Percentiles rank a stretch among this genome's conserved stretches.
Conservation (phyloP, 148 eudicot species). For the Chenopodium quinoa region DNA sequence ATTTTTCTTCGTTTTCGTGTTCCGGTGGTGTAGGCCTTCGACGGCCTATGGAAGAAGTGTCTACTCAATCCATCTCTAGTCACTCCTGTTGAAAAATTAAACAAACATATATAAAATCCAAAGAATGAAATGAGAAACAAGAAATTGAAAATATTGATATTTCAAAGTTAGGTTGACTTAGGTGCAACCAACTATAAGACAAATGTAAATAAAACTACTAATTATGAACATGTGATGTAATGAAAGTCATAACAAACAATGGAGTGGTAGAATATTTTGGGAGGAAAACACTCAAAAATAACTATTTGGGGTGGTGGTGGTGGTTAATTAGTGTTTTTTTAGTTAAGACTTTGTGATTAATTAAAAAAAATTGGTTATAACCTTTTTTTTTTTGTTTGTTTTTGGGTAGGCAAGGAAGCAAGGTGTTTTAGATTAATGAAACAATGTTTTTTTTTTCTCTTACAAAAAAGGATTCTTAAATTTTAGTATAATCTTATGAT, state of each 20-base stretch:
- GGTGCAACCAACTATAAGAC: slow-evolving; percentile 62
- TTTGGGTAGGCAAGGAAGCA: background rate
- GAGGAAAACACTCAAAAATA: background rate
- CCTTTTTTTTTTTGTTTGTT: background rate
- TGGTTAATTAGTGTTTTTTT: slow-evolving; percentile 13
- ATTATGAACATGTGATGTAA: background rate
- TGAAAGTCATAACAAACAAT: slow-evolving; percentile 46
- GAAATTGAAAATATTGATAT: background rate
- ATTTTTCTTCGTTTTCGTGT: slow-evolving; percentile 90
- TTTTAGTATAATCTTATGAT: background rate
- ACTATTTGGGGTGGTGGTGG: slow-evolving; percentile 2
- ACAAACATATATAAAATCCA: too few species aligned
- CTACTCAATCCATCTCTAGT: slow-evolving; percentile 95
- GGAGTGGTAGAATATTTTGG: background rate
- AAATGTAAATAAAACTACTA: background rate
- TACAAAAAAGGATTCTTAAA: too few species aligned
- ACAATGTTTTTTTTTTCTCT: too few species aligned
- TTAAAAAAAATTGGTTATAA: background rate
- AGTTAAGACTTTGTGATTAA: slow-evolving; percentile 26
- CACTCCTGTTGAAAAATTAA: slow-evolving; percentile 46
- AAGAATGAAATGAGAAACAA: background rate
- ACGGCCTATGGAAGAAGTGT: slow-evolving; percentile 97
- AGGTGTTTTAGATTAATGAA: background rate
- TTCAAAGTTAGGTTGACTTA: slow-evolving; percentile 68
- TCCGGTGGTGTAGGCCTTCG: slow-evolving; percentile 97